Evolutionary conservation across 352 stramenopile species (phyloP), one percentile per base, ranked within the genome.

Genomic region (Globisporangium cederbergense): DNA sequence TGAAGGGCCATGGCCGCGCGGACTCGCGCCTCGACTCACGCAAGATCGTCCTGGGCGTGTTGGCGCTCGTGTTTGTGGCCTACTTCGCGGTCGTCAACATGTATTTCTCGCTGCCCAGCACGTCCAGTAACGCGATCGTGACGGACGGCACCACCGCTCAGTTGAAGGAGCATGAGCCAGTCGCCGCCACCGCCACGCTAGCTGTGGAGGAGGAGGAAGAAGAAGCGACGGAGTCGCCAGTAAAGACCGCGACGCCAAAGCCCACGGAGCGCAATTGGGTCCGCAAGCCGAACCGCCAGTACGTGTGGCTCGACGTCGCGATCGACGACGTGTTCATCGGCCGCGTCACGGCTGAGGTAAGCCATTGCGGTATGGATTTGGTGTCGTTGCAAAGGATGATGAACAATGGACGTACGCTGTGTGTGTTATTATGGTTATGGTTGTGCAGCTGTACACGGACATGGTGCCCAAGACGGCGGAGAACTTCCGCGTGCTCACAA

Each of bases 401-500:
- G 32, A 36, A 28, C 20, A 47, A 30, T 58, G 22, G 25, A 51
- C 45, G 32, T 25, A 46, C 43, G 5, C 5, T 25, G 43, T 38
- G 32, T 42, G 4, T 18, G 5, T 58, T 14, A 40, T 7, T 42
- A 16, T 14, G 16, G 8, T 14, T 42, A 14, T 22, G 5, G 5
- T 4, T 52, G n/a, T 11, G 9, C 62, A 93, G 72, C 66, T 99
- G 22, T 99, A 97, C 74, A 83, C 86, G 2, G 94, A 99, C 61
- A 77, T 98, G 46, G 96, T 97, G 40, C 97, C 97, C 7, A 99
- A 99, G 75, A 99, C 98, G 14, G 97, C 90, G 7, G 96, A 99
- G 66, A 99, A 99, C 78, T 99, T 99, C 68, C 78, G 92, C 47
- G 78, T 69, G 47, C 72, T 99, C 14, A 99, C 96, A 74, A 99